These are phyloP conservation scores for Aaosphaeria pasadenensis DNA, from an alignment of 2,329 filamentous ascomycete species.

Conservation along the genomic window DNA sequence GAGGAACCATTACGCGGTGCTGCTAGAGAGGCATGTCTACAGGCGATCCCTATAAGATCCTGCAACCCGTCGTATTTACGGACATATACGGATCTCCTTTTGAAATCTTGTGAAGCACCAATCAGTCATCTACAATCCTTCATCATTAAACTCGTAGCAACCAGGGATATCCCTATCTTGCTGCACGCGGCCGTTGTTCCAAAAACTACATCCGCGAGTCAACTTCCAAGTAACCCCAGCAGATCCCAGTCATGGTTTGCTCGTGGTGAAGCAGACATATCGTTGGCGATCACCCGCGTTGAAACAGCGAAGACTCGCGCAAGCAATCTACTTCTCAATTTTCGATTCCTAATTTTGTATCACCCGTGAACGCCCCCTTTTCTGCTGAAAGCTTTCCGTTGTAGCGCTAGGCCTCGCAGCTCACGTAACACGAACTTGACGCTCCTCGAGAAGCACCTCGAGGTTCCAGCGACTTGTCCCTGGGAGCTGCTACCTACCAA, in stretches of 20 bases:
- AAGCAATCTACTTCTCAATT: neutral
- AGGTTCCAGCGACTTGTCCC: neutral
- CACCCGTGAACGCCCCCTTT: slow-evolving; percentile 20
- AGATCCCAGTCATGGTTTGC: neutral
- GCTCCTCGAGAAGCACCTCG: neutral
- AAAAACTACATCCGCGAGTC: slow-evolving; percentile 14
- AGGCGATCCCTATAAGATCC: too few relatives aligned
- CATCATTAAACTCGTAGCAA: too few relatives aligned
- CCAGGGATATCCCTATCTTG: neutral
- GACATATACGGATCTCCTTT: too few relatives aligned
- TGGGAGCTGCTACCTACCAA: too few relatives aligned
- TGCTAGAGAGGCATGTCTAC: too few relatives aligned
- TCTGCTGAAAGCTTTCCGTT: slow-evolving; percentile 19
- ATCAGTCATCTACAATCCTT: too few relatives aligned
- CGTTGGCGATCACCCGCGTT: slow-evolving; percentile 23
- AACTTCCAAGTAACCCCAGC: neutral
- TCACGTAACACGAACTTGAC: neutral
- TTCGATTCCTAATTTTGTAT: slow-evolving; percentile 20
- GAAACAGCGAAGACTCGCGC: slow-evolving; percentile 3
- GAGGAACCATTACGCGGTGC: too few relatives aligned
- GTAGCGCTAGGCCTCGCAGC: slow-evolving; percentile 18
- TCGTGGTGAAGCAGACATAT: slow-evolving; percentile 11
- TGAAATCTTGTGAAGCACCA: too few relatives aligned
- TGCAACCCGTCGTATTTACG: too few relatives aligned
- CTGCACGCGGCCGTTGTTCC: slow-evolving; percentile 17